phyloP scores from a whole-genome alignment of 1,284 basidiomycete genomes.

The Fistulinella cinereoalba region DNA sequence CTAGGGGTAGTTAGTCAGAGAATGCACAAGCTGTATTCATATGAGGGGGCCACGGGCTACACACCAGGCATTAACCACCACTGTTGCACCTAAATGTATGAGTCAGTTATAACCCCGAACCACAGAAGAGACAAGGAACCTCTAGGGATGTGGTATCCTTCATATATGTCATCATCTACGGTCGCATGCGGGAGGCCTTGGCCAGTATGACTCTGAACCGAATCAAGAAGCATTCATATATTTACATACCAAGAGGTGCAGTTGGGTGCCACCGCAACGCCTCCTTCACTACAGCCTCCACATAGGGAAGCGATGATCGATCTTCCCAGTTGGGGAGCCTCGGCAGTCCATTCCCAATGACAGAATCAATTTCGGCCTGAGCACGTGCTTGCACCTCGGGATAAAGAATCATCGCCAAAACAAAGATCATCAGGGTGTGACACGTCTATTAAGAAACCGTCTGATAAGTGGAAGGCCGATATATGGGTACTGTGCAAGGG shows the following conservation, averaged over 20 bases:
- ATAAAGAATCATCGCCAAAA: slow-evolving; percentile 49
- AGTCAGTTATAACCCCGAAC: background rate
- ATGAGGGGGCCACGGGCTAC: background rate
- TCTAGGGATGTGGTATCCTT: background rate
- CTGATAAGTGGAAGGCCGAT: slow-evolving; percentile 8
- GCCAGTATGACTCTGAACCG: too few relatives aligned
- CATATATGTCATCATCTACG: background rate
- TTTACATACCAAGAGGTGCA: slow-evolving; percentile 32
- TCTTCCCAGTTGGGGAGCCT: slow-evolving; percentile 41
- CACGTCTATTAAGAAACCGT: slow-evolving; percentile 38
- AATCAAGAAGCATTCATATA: too few relatives aligned
- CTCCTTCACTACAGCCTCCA: slow-evolving; percentile 51
- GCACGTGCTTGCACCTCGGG: slow-evolving; percentile 43
- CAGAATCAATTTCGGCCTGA: slow-evolving; percentile 43
- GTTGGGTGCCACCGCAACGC: slow-evolving; percentile 49
- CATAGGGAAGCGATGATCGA: slow-evolving; percentile 39
- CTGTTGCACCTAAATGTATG: slow-evolving; percentile 17
- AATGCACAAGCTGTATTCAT: background rate
- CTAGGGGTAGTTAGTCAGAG: slow-evolving; percentile 20
- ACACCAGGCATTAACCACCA: slow-evolving; percentile 23
- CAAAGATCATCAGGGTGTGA: slow-evolving; percentile 44
- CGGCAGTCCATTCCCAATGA: slow-evolving; percentile 33
- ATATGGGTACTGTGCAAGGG: background rate
- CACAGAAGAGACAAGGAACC: background rate
- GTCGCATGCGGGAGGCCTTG: background rate